phyloP scores from a whole-genome alignment of 805 yeast species.

The Lachancea meyersii region DNA sequence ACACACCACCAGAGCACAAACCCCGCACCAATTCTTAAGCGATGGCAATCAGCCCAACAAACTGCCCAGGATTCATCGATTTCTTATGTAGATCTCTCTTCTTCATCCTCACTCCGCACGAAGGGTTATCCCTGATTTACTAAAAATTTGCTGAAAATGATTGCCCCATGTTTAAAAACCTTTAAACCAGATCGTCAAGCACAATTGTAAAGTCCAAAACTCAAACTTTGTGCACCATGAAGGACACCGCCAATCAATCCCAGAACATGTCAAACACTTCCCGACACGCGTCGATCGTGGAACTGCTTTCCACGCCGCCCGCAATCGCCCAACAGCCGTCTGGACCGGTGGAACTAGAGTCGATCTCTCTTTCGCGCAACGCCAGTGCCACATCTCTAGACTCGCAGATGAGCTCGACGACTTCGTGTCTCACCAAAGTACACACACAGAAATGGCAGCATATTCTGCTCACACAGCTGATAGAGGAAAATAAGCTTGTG shows the following conservation, averaged over 20 bases:
- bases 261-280: constrained; percentile 9
- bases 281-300: constrained; percentile 66
- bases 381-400: constrained; percentile 9
- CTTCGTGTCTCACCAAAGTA: constrained; percentile 11
- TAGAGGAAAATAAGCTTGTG: constrained; percentile 72
- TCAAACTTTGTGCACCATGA: background rate
- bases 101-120: background rate
- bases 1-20: too few species aligned
- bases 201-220: background rate
- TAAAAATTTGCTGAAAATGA: background rate
- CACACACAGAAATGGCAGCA: constrained; percentile 57
- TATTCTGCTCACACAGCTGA: constrained; percentile 62
- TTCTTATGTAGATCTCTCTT: background rate
- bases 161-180: background rate
- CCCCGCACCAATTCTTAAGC: too few species aligned
- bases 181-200: background rate
- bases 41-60: too few species aligned
- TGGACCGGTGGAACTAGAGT: constrained; percentile 1
- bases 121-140: background rate
- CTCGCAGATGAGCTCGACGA: constrained; percentile 10
- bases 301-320: constrained; percentile 70
- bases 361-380: constrained; percentile 10
- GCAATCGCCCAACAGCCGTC: constrained; percentile 40
- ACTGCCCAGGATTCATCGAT: too few species aligned
- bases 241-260: constrained; percentile 2